Evolutionary conservation across 495 filamentous ascomycete species (phyloP), one percentile per base, ranked within the genome.

Genomic region (Tetracladium setigerum): DNA sequence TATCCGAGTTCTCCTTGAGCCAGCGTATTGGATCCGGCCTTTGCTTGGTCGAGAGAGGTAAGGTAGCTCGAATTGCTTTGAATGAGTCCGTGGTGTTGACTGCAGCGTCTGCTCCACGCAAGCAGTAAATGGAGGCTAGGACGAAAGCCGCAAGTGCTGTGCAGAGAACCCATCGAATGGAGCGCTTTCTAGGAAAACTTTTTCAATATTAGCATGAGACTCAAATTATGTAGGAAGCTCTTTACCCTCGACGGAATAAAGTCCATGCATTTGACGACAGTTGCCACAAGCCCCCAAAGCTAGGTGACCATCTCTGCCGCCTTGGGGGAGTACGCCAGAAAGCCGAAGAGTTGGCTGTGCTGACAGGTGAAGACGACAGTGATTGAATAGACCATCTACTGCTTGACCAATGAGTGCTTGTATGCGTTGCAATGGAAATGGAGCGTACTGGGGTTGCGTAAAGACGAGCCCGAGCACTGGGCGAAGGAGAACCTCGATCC

Each of bases 1-100:
- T 56, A 36, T 62, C 56, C 38, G 59, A 64, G 22, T 69, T 67
- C 31, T 63, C 55, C 27, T 61, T 34, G 5, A 69, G 52, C 66
- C 66, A 69, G 14, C 42, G 37, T 38, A 57, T 48, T 15, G 66
- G 65, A 52, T 68, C 52, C 13, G 62, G 54, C 11, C 46, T 39
- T 30, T 55, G 47, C 9, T 56, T 57, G 32, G 46, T 53, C 27
- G 44, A 41, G n/a, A 18, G 13, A 4, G 46, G 30, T 13, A 49
- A 15, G 10, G 44, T 46, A 11, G 61, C 50, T 16, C 53, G 63
- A n/a, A 62, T 39, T 5, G 52, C 50, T 44, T 63, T 50, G 32
- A 56, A 62, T 3, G 49, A 44, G 31, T 55, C 37, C 5, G 59
- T 40, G 33, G 50, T 42, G 24, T 55, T 44, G 46, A 47, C 24